phyloP scores from a whole-genome alignment of 495 filamentous ascomycete genomes.

The Rostrohypoxylon terebratum region DNA sequence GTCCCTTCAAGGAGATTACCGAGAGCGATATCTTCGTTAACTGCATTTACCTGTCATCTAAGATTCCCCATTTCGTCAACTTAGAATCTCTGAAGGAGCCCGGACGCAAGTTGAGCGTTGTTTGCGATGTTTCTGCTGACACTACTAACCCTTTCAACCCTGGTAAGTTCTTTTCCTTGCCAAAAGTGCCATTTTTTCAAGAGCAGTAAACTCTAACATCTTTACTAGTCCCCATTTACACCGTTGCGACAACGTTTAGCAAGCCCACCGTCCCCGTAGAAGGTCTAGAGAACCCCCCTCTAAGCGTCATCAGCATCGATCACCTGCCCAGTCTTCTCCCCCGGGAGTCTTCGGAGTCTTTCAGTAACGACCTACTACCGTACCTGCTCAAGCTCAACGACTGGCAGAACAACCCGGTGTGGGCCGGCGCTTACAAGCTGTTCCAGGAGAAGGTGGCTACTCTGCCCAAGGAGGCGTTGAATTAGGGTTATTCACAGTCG shows the following conservation, averaged over 20 bases:
- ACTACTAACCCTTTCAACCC: constrained; percentile 76
- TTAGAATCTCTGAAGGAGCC: constrained; percentile 73
- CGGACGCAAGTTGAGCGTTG: constrained; percentile 79
- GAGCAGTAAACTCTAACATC: neutral
- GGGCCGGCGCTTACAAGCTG: constrained; percentile 83
- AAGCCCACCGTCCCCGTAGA: constrained; percentile 84
- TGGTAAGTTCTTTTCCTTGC: constrained; percentile 54
- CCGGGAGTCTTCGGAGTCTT: constrained; percentile 87
- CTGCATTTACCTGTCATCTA: constrained; percentile 82
- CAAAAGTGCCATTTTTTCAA: neutral
- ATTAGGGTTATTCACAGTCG: constrained; percentile 35
- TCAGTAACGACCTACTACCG: constrained; percentile 82
- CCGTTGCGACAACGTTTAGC: constrained; percentile 81
- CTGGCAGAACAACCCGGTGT: constrained; percentile 77
- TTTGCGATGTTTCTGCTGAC: constrained; percentile 88
- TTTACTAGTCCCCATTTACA: constrained; percentile 82
- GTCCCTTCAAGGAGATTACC: constrained; percentile 89
- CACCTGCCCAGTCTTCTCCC: constrained; percentile 90
- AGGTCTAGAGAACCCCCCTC: constrained; percentile 65
- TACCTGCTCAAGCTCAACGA: constrained; percentile 82
- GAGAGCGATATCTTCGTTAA: constrained; percentile 87
- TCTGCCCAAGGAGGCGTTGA: constrained; percentile 66
- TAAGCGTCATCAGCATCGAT: constrained; percentile 88
- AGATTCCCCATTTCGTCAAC: constrained; percentile 80
- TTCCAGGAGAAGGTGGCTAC: constrained; percentile 87